Conservation (phyloP, 2,329 filamentous ascomycete genomes). For the Microdochium nivale region DNA sequence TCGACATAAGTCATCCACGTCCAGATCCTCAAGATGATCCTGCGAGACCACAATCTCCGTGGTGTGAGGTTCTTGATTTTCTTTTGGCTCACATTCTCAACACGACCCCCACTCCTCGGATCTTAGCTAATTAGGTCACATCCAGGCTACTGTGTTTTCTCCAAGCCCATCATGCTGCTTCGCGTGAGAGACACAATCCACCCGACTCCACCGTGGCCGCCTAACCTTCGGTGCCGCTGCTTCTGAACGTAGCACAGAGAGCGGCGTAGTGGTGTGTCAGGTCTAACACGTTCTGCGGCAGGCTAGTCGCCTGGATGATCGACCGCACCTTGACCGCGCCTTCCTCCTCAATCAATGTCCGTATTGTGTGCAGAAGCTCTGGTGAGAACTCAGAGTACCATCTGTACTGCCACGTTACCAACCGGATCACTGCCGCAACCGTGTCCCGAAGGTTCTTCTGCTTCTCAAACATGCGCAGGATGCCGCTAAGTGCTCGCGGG, state of each 20-base stretch:
- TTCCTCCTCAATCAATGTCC: constrained; percentile 92
- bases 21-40: too few relatives aligned
- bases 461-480: constrained; percentile 71
- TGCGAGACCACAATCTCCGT: too few relatives aligned
- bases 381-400: constrained; percentile 99
- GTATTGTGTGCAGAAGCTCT: constrained; percentile 76
- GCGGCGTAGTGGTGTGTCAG: constrained; percentile 94
- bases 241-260: constrained; percentile 88
- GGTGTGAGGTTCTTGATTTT: too few relatives aligned
- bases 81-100: too few relatives aligned
- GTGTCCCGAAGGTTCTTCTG: constrained; percentile 72
- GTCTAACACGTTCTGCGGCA: constrained; percentile 88
- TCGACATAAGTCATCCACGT: too few relatives aligned
- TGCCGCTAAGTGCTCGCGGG: constrained; percentile 81
- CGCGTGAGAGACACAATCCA: not conserved
- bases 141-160: too few relatives aligned
- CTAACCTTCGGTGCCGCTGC: constrained; percentile 82
- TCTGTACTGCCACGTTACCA: constrained; percentile 96
- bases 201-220: not conserved
- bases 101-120: too few relatives aligned
- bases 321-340: constrained; percentile 95
- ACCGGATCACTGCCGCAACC: constrained; percentile 75
- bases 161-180: too few relatives aligned
- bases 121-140: too few relatives aligned
- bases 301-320: constrained; percentile 90